Evolutionary conservation across 306 rosid genomes (phyloP).

Genomic region (Medicago ruthenica): DNA sequence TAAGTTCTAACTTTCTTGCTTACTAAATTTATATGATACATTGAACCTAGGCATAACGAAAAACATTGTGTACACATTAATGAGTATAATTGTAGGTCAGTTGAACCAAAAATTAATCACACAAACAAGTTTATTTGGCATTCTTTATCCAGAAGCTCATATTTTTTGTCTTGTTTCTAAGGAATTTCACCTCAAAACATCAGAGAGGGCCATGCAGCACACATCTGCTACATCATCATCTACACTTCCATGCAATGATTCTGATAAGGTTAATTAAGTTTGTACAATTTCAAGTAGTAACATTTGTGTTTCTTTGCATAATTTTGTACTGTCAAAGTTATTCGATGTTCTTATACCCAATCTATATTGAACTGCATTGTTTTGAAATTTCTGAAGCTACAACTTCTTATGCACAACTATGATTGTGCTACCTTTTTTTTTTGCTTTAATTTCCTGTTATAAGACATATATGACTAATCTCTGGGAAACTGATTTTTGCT

Average conservation of each 20-base stretch:
- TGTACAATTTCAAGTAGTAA: slow-evolving; percentile 22
- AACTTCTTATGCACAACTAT: slow-evolving; percentile 13
- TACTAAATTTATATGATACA: not conserved
- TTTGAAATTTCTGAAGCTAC: slow-evolving; percentile 24
- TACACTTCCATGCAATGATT: slow-evolving; percentile 56
- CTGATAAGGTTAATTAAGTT: slow-evolving; percentile 53
- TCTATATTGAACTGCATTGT: no score
- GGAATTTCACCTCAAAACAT: slow-evolving; percentile 91
- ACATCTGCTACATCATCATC: slow-evolving; percentile 63
- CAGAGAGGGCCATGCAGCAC: slow-evolving; percentile 87
- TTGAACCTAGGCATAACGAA: not conserved
- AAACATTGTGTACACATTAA: not conserved
- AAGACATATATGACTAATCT: slow-evolving; percentile 25
- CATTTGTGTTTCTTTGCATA: slow-evolving; percentile 35
- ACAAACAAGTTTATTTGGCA: slow-evolving; percentile 26
- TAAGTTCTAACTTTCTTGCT: not conserved
- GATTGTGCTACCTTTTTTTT: slow-evolving; percentile 31
- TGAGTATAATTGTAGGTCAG: not conserved
- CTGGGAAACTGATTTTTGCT: slow-evolving; percentile 40
- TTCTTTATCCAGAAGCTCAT: slow-evolving; percentile 34
- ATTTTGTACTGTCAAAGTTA: not conserved
- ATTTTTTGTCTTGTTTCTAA: slow-evolving; percentile 47
- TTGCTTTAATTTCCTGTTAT: slow-evolving; percentile 37
- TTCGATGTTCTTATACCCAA: no score
- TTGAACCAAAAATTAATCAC: slow-evolving; percentile 13